Conservation (phyloP, 495 filamentous ascomycete species). For the Penicillium riverlandense region DNA sequence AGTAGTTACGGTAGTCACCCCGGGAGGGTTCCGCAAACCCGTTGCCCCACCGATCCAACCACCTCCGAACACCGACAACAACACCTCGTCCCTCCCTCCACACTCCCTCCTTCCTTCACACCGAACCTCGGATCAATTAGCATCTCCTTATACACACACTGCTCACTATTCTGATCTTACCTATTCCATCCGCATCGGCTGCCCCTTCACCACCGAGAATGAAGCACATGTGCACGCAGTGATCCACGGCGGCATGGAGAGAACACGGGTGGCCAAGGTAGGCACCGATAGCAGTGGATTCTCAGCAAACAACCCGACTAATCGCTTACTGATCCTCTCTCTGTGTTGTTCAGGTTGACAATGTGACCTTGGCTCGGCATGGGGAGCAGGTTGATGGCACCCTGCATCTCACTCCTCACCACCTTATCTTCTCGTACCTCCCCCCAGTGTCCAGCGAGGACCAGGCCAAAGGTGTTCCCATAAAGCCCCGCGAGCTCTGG, state of each 20-base stretch:
- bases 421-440: slow-evolving; percentile 55
- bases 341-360: slow-evolving; percentile 40
- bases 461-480: slow-evolving; percentile 20
- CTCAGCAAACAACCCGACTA: too few relatives aligned
- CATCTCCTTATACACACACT: too few relatives aligned
- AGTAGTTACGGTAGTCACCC: too few relatives aligned
- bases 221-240: slow-evolving; percentile 30
- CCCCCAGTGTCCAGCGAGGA: slow-evolving; percentile 30
- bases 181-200: background rate
- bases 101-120: too few relatives aligned
- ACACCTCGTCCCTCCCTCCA: too few relatives aligned
- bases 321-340: background rate
- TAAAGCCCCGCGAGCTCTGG: slow-evolving; percentile 71
- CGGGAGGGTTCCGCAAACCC: too few relatives aligned
- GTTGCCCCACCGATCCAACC: too few relatives aligned
- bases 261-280: slow-evolving; percentile 52
- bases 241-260: slow-evolving; percentile 44
- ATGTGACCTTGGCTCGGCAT: slow-evolving; percentile 56
- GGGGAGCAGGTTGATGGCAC: slow-evolving; percentile 54
- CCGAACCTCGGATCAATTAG: too few relatives aligned
- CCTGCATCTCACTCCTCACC: slow-evolving; percentile 58
- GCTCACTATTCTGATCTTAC: too few relatives aligned
- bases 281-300: background rate
- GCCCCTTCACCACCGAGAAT: slow-evolving; percentile 20
- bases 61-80: too few relatives aligned